Evolutionary conservation across 75 land plant species (phyloP), one percentile per base, ranked within the genome.

Genomic region (Picea sitchensis): DNA sequence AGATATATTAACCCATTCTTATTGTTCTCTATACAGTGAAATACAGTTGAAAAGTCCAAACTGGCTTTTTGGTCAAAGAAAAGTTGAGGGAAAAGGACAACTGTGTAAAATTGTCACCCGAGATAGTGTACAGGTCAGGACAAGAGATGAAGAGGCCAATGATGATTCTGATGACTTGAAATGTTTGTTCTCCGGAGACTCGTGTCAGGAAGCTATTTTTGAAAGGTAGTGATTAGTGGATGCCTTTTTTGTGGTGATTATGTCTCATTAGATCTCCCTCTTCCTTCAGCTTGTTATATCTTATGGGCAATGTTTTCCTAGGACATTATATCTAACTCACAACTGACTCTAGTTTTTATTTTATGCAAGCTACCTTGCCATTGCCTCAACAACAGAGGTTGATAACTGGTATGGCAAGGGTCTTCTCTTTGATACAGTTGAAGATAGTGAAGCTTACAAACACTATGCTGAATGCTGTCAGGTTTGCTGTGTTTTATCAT

Each of bases 21-120:
- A 2, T 17, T 57, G 9, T 58, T 77, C 31, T 34, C 14, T 26
- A 58, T 81, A 74, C 96, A 95, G 98, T 59, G 96, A 93, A 86
- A 87, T 95, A 81, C 98, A 95, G 59, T 88, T 95, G 77, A 95
- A 91, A 77, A 95, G 94, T 77, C 94, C 98, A 67, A 95, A 93
- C 67, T 95, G 98, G 98, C 86, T 95, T 12, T 95, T 91, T 84
- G 98, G 98, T 76, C 94, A 93, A 82, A 88, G 94, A 65, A 95
- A 95, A 80, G 79, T 82, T 44, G 96, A 89, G 79, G 92, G 80
- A 78, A 84, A 65, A 72, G 83, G 23, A 18, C 68, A 81, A 78
- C 80, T 73, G n/a, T 71, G 58, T 9, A 91, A 87, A 81, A 77
- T 58, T 44, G 47, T 57, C 54, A 32, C 76, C 31, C 13, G 32